Conservation (phyloP, 495 filamentous ascomycete genomes). For the Hypomontagnella monticulosa region DNA sequence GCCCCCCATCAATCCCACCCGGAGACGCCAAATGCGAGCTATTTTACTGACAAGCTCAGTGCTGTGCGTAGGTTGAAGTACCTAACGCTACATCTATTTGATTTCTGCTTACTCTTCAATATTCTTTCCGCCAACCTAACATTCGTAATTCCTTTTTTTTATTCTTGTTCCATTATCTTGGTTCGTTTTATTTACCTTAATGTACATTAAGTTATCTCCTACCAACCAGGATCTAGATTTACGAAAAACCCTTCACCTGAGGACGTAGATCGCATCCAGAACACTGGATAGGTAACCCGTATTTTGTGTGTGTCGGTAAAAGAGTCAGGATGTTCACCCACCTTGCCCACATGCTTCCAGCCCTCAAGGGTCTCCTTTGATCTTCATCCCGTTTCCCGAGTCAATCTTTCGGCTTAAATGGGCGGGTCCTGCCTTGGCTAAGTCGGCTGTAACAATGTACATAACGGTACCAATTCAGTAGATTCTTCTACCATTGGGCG, state of each 20-base stretch:
- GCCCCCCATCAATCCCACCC: constrained; percentile 12
- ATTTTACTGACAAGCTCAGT: constrained; percentile 17
- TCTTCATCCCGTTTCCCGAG: constrained; percentile 41
- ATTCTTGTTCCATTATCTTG: too few species aligned
- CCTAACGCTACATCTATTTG: neutral
- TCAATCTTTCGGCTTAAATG: constrained; percentile 40
- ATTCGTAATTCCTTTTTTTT: neutral
- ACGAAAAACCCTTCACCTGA: constrained; percentile 7
- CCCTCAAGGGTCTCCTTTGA: constrained; percentile 34
- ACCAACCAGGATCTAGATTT: constrained; percentile 21
- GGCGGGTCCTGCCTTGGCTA: constrained; percentile 26
- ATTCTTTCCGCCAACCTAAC: neutral
- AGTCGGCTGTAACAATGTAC: constrained; percentile 36
- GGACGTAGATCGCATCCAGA: constrained; percentile 27
- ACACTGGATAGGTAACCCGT: constrained; percentile 10
- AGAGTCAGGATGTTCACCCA: constrained; percentile 37
- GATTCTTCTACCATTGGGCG: constrained; percentile 18
- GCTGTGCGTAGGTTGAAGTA: constrained; percentile 7
- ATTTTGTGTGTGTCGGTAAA: constrained; percentile 34
- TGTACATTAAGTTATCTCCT: neutral
- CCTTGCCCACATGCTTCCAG: constrained; percentile 30
- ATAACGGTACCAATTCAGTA: constrained; percentile 18
- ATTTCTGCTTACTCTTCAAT: constrained; percentile 27
- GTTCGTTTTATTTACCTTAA: too few species aligned
- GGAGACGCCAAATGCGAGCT: constrained; percentile 35